Percentiles rank a stretch among this genome's conserved stretches.
phyloP scores from a whole-genome alignment of 2,329 filamentous ascomycete species.

The Hirsutella minnesotensis region DNA sequence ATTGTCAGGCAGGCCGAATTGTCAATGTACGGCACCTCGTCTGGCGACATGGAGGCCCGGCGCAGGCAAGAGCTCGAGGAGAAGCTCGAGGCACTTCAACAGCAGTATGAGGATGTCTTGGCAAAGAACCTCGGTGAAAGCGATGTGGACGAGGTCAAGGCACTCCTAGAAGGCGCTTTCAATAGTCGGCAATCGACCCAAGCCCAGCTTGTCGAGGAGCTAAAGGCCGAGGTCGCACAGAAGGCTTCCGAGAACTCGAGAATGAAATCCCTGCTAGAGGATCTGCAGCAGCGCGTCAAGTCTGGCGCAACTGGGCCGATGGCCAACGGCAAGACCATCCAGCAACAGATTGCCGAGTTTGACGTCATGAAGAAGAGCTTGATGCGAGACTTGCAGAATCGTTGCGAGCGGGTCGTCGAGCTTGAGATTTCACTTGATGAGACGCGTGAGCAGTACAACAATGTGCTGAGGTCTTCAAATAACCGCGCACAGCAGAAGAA shows the following conservation, averaged over 20 bases:
- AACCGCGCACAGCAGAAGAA: conserved; percentile 99
- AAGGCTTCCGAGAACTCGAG: conserved; percentile 74
- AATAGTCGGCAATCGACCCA: conserved; percentile 63
- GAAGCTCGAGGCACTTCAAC: conserved; percentile 61
- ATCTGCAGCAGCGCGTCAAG: conserved; percentile 65
- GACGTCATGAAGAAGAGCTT: conserved; percentile 99
- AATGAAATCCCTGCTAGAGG: conserved; percentile 69
- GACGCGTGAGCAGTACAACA: conserved; percentile 98
- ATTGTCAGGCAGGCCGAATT: conserved; percentile 89
- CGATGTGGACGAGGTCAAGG: conserved; percentile 78
- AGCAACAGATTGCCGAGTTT: conserved; percentile 97
- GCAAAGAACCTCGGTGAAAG: conserved; percentile 65
- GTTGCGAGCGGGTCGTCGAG: conserved; percentile 95
- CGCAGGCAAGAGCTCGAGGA: conserved; percentile 67
- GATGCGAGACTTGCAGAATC: conserved; percentile 97
- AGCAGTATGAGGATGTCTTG: conserved; percentile 74
- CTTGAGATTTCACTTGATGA: conserved; percentile 96
- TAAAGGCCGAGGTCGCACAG: conserved; percentile 63
- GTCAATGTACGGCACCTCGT: conserved; percentile 59
- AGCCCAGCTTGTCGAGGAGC: conserved; percentile 60
- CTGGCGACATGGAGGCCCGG: conserved; percentile 53
- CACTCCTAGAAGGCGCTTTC: conserved; percentile 65
- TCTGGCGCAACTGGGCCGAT: conserved; percentile 46
- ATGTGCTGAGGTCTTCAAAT: conserved; percentile 90
- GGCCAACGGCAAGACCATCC: conserved; percentile 78